Evolutionary conservation across 2,329 filamentous ascomycete genomes (phyloP).

Genomic region (Xylogone sp.): DNA sequence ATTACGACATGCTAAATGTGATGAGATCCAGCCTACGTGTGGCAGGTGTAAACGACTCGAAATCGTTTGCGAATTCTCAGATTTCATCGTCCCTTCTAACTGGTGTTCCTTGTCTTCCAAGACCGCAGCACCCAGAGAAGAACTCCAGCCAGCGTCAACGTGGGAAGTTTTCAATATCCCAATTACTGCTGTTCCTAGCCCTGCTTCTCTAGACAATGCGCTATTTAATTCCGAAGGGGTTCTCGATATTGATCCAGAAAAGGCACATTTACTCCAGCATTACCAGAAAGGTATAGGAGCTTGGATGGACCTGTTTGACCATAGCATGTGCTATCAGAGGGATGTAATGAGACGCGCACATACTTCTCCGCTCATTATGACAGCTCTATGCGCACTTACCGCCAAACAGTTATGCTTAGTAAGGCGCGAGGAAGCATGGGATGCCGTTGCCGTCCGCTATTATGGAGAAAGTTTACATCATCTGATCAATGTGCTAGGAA

Average conservation of each 20-base stretch:
- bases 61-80: constrained; percentile 1
- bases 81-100: background rate
- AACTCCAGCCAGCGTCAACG: background rate
- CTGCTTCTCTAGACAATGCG: background rate
- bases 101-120: background rate
- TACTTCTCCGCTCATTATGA: background rate
- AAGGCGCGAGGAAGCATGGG: background rate
- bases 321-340: background rate
- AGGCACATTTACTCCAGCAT: background rate
- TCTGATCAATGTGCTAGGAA: background rate
- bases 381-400: background rate
- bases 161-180: background rate
- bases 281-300: background rate
- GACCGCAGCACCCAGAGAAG: background rate
- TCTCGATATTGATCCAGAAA: background rate
- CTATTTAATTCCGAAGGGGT: background rate
- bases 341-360: background rate
- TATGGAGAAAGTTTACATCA: background rate
- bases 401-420: background rate
- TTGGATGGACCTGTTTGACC: background rate
- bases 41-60: constrained; percentile 4
- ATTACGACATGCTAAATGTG: constrained; percentile 1
- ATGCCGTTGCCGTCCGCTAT: background rate
- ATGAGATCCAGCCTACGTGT: constrained; percentile 5
- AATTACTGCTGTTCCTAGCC: background rate